phyloP scores from a whole-genome alignment of 495 filamentous ascomycete species.

The Hypomontagnella monticulosa region DNA sequence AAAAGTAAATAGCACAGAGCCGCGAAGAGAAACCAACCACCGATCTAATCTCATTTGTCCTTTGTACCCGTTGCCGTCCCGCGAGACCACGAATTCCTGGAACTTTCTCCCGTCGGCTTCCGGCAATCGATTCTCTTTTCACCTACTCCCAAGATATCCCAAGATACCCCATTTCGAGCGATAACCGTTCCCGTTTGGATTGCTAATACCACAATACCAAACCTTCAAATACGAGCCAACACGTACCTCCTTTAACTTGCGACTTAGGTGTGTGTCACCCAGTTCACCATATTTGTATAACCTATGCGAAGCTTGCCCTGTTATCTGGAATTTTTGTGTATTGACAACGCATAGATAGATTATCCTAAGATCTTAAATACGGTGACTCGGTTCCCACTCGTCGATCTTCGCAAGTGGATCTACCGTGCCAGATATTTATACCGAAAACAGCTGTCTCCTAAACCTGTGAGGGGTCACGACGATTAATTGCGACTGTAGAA shows the following conservation, averaged over 20 bases:
- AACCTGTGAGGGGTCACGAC: slow-evolving; percentile 12
- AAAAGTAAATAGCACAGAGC: slow-evolving; percentile 24
- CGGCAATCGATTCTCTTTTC: slow-evolving; percentile 19
- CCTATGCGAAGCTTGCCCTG: neutral
- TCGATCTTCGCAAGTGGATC: slow-evolving; percentile 12
- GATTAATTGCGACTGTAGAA: slow-evolving; percentile 15
- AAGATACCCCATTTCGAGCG: slow-evolving; percentile 28
- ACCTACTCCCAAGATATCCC: slow-evolving; percentile 9
- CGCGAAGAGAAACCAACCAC: slow-evolving; percentile 23
- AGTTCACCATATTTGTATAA: slow-evolving; percentile 8
- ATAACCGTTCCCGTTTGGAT: slow-evolving; percentile 10
- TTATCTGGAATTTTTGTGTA: slow-evolving; percentile 12
- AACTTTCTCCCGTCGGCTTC: slow-evolving; percentile 27
- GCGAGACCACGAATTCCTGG: slow-evolving; percentile 32
- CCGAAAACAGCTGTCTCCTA: neutral
- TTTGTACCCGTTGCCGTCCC: slow-evolving; percentile 30
- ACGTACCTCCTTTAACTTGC: slow-evolving; percentile 14
- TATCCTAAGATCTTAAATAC: slow-evolving; percentile 9
- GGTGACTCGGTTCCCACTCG: slow-evolving; percentile 20
- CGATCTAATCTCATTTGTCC: slow-evolving; percentile 39
- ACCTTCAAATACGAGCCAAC: slow-evolving; percentile 4
- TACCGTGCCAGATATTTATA: slow-evolving; percentile 1
- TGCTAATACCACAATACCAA: slow-evolving; percentile 18
- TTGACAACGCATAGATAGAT: slow-evolving; percentile 19
- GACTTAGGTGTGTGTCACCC: slow-evolving; percentile 26